Evolutionary conservation across 192 early-diverging fungal species (phyloP).

Genomic region (Dissophora globulifera): DNA sequence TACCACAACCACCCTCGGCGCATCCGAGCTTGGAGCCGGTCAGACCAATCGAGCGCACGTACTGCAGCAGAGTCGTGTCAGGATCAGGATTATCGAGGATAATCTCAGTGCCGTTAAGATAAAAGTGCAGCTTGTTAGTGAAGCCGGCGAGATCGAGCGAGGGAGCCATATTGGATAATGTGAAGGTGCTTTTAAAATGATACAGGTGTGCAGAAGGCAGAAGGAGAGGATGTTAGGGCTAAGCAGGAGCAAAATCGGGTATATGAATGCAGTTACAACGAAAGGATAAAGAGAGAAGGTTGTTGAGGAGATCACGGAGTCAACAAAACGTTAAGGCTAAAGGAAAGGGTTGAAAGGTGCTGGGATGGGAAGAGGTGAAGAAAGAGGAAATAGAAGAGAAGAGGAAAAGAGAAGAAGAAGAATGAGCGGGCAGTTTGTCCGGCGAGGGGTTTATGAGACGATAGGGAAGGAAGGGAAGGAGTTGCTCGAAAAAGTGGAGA

Average conservation of each 20-base stretch:
- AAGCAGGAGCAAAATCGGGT: background rate
- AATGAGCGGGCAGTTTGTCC: background rate
- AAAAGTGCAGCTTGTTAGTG: conserved; percentile 64
- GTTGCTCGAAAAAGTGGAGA: conserved; percentile 14
- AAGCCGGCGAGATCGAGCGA: conserved; percentile 41
- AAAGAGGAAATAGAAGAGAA: conserved; percentile 5
- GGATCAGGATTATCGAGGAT: conserved; percentile 67
- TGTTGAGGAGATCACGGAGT: no score
- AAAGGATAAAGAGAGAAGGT: background rate
- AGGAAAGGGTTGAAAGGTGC: background rate
- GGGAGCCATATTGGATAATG: conserved; percentile 5
- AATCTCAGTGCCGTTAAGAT: conserved; percentile 68
- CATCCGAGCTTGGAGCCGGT: conserved; percentile 86
- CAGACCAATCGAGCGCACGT: conserved; percentile 70
- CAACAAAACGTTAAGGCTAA: background rate
- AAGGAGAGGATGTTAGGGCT: background rate
- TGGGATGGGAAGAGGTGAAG: background rate
- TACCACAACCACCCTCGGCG: conserved; percentile 79
- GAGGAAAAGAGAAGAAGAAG: conserved; percentile 2
- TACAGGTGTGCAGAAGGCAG: background rate
- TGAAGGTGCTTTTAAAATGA: background rate
- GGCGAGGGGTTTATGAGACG: background rate
- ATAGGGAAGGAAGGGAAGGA: background rate
- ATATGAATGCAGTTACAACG: conserved; percentile 3
- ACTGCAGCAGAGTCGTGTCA: conserved; percentile 73